phyloP scores from a whole-genome alignment of 129 eudicot species.

The Glebionis coronaria region DNA sequence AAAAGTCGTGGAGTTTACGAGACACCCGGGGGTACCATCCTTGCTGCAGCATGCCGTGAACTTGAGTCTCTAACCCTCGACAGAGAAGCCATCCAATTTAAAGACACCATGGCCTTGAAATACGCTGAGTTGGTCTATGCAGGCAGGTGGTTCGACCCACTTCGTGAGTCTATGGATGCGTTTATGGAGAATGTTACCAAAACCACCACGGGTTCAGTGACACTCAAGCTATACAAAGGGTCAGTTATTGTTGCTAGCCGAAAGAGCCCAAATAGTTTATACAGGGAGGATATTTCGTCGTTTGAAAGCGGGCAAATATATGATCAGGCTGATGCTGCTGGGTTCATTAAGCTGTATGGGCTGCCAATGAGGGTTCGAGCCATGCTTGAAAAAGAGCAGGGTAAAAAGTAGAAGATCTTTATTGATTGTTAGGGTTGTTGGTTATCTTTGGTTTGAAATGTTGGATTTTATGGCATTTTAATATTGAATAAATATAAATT shows the following conservation, averaged over 20 bases:
- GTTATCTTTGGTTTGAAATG: no score
- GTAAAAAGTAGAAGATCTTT: conserved; percentile 1
- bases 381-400: conserved; percentile 81
- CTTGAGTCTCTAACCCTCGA: conserved; percentile 97
- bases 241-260: conserved; percentile 72
- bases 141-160: conserved; percentile 97
- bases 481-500: no score
- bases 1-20: conserved; percentile 92
- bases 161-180: conserved; percentile 84
- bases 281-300: conserved; percentile 89
- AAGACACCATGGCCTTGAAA: conserved; percentile 78
- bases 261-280: conserved; percentile 73
- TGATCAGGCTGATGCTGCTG: conserved; percentile 98
- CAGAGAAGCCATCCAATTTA: conserved; percentile 69
- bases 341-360: conserved; percentile 78
- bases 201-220: conserved; percentile 87
- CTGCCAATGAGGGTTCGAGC: conserved; percentile 89
- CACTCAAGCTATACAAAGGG: conserved; percentile 80
- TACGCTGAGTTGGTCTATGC: conserved; percentile 95
- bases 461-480: no score
- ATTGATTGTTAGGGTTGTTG: no score
- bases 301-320: conserved; percentile 89
- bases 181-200: conserved; percentile 78
- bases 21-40: conserved; percentile 97
- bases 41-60: conserved; percentile 73